Conservation (phyloP, 345 rosid species). For the Iberis pinnata region DNA sequence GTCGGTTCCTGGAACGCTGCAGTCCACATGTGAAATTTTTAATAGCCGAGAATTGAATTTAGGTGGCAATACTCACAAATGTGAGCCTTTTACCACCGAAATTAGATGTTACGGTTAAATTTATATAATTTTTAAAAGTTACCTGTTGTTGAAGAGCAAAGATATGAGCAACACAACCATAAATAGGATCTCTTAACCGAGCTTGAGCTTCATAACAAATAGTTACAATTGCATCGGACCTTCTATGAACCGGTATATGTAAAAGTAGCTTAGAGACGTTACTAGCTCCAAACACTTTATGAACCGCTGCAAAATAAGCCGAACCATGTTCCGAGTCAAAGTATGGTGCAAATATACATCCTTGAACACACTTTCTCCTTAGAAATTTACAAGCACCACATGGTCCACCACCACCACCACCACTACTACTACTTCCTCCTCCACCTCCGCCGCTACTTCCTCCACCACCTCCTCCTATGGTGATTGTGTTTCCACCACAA, state of each 20-base stretch:
- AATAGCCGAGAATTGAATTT: too few species aligned
- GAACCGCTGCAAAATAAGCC: constrained; percentile 80
- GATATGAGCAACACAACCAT: constrained; percentile 79
- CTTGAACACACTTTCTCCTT: constrained; percentile 68
- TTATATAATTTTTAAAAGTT: background rate
- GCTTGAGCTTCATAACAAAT: constrained; percentile 79
- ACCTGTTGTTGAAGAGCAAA: constrained; percentile 85
- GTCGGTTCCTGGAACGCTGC: too few species aligned
- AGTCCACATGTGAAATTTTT: too few species aligned
- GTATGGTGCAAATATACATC: constrained; percentile 79
- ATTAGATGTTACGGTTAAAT: too few species aligned
- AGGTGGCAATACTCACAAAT: too few species aligned
- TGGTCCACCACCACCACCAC: constrained; percentile 47
- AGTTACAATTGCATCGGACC: constrained; percentile 69
- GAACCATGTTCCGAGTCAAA: constrained; percentile 86
- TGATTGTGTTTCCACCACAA: constrained; percentile 39
- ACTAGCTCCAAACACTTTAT: constrained; percentile 84
- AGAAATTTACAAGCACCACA: constrained; percentile 91
- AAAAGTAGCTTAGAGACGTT: constrained; percentile 78
- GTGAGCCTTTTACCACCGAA: too few species aligned
- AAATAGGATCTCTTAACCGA: constrained; percentile 66
- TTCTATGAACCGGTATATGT: constrained; percentile 50
- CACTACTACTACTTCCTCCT: constrained; percentile 23
- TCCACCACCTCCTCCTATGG: constrained; percentile 36
- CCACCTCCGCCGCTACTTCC: constrained; percentile 36